phyloP scores from a whole-genome alignment of 2,329 filamentous ascomycete genomes.

The Cercospora sojina region DNA sequence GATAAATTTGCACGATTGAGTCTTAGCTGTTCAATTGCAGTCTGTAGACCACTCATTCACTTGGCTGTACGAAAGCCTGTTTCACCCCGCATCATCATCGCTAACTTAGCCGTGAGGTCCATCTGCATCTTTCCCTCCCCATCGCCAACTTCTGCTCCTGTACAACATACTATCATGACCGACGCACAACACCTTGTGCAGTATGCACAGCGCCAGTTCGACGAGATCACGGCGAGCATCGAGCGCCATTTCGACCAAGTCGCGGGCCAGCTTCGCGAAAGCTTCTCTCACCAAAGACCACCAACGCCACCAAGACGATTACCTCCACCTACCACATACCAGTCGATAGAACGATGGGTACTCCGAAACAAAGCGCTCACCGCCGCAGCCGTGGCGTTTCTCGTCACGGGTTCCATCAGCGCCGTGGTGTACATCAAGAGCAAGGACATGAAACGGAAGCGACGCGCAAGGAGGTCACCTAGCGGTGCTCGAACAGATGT shows the following conservation, averaged over 20 bases:
- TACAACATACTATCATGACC: constrained; percentile 31
- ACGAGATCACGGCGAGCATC: constrained; percentile 72
- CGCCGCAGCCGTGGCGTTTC: constrained; percentile 67
- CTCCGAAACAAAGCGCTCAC: constrained; percentile 69
- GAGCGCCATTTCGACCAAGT: constrained; percentile 78
- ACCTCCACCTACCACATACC: constrained; percentile 46
- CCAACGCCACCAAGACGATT: constrained; percentile 45
- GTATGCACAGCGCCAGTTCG: constrained; percentile 38
- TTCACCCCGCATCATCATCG: constrained; percentile 1
- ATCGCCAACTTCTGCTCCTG: not conserved
- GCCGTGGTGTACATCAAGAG: constrained; percentile 58
- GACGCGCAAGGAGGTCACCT: constrained; percentile 73
- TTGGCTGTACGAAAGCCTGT: not conserved
- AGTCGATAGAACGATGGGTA: constrained; percentile 69
- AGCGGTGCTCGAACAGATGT: constrained; percentile 89
- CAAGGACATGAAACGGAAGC: constrained; percentile 61
- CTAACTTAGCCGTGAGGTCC: not conserved
- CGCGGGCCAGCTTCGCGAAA: constrained; percentile 70
- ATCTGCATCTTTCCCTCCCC: not conserved
- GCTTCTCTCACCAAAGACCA: constrained; percentile 59
- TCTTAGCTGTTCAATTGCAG: not conserved
- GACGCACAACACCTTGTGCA: constrained; percentile 41
- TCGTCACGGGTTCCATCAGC: constrained; percentile 58
- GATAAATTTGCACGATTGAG: not conserved
- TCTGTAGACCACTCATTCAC: not conserved